phyloP scores from a whole-genome alignment of 257 asterid genomes.

The Solanum boliviense region DNA sequence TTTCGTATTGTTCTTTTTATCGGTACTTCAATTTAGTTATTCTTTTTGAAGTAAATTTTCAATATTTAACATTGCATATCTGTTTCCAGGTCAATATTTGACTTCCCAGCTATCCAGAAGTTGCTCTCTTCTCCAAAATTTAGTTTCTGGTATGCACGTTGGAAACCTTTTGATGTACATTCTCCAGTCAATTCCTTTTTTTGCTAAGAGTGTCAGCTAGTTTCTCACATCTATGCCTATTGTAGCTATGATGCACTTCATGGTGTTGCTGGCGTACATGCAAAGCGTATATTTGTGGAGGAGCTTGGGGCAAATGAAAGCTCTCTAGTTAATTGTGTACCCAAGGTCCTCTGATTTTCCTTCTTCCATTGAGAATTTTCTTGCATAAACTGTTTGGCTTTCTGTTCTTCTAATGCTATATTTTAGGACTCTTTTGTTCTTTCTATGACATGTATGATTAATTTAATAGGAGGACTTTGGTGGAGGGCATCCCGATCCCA shows the following conservation, averaged over 20 bases:
- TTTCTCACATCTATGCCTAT: not conserved
- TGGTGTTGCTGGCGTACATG: slow-evolving; percentile 97
- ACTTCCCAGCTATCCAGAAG: slow-evolving; percentile 77
- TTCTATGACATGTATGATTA: not conserved
- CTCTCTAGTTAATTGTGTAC: slow-evolving; percentile 80
- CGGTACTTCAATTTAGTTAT: not conserved
- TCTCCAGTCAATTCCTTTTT: not conserved
- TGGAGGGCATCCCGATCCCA: slow-evolving; percentile 99
- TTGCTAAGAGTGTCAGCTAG: not conserved
- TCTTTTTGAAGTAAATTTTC: not conserved
- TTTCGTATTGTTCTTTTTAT: not conserved
- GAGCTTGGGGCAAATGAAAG: slow-evolving; percentile 88
- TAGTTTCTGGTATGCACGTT: slow-evolving; percentile 62
- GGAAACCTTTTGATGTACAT: not conserved
- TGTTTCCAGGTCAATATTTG: slow-evolving; percentile 74
- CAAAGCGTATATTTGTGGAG: slow-evolving; percentile 83
- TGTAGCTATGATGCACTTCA: slow-evolving; percentile 90
- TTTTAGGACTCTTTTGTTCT: not conserved
- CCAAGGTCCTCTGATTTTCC: slow-evolving; percentile 48
- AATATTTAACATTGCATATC: slow-evolving; percentile 4
- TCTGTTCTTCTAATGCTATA: not conserved
- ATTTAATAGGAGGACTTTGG: slow-evolving; percentile 92
- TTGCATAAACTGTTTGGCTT: not conserved
- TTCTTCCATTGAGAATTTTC: not conserved
- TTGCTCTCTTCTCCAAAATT: slow-evolving; percentile 71